A percentile compares a stretch with the other conserved stretches of the same genome.
Conservation (phyloP, 768 basidiomycete species). For the Agrocybe praecox region DNA sequence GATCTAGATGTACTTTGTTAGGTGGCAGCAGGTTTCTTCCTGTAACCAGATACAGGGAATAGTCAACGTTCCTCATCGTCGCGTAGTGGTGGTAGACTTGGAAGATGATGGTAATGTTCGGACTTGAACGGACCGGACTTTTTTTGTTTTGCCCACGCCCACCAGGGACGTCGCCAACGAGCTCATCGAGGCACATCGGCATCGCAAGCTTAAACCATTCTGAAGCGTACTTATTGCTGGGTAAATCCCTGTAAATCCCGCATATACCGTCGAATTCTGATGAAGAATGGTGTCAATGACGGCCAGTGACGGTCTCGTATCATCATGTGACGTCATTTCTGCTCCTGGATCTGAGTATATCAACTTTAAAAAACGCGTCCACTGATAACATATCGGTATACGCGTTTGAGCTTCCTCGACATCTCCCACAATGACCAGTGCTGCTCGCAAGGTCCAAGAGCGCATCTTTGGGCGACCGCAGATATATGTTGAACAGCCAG, state of each 20-base stretch:
- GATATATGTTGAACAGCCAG: background rate
- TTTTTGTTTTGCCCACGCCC: background rate
- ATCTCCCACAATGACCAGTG: slow-evolving; percentile 15
- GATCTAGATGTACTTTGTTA: slow-evolving; percentile 59
- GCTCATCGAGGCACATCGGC: too few species aligned
- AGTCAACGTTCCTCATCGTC: slow-evolving; percentile 42
- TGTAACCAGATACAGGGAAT: slow-evolving; percentile 87
- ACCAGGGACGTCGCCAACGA: background rate
- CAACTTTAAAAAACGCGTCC: background rate
- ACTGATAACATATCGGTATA: background rate
- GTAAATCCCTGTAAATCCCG: too few species aligned
- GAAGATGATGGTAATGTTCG: background rate
- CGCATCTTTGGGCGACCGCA: slow-evolving; percentile 17
- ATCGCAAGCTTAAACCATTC: too few species aligned
- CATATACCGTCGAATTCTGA: too few species aligned
- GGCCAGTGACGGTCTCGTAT: background rate
- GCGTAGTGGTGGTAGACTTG: background rate
- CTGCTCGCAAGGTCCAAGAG: slow-evolving; percentile 19
- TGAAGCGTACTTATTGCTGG: too few species aligned
- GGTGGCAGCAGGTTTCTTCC: slow-evolving; percentile 75
- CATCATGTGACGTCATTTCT: background rate
- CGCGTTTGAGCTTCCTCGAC: background rate
- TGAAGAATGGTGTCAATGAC: background rate
- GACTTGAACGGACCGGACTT: background rate
- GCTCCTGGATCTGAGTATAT: background rate